Evolutionary conservation across 1,139 yeast species (phyloP).

Genomic region (Taphrina deformans): DNA sequence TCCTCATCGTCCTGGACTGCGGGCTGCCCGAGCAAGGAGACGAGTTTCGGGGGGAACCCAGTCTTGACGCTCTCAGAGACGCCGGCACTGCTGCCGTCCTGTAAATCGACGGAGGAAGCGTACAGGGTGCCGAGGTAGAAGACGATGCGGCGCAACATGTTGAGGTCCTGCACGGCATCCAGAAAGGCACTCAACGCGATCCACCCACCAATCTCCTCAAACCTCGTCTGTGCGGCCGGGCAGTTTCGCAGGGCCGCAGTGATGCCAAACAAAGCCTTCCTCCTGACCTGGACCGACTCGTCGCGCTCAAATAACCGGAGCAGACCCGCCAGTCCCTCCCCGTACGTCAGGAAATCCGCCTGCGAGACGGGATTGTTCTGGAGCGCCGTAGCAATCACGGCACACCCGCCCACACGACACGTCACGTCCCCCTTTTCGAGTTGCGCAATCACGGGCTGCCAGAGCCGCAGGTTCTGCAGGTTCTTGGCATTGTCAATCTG

Average conservation of each 20-base stretch:
- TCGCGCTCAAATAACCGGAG: conserved; percentile 49
- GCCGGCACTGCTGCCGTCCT: neutral
- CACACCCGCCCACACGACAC: conserved; percentile 61
- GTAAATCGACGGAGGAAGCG: neutral
- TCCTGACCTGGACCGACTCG: conserved; percentile 49
- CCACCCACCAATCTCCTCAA: conserved; percentile 68
- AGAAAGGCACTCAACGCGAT: conserved; percentile 45
- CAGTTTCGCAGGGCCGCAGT: conserved; percentile 76
- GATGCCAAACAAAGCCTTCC: conserved; percentile 75
- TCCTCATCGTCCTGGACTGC: conserved; percentile 28
- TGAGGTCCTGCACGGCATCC: conserved; percentile 7
- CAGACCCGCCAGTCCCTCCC: conserved; percentile 52
- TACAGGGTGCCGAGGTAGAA: conserved; percentile 29
- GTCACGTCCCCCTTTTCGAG: conserved; percentile 51
- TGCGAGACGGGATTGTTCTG: conserved; percentile 84
- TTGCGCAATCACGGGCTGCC: conserved; percentile 66
- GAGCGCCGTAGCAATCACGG: conserved; percentile 85
- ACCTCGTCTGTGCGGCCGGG: conserved; percentile 55
- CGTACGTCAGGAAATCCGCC: conserved; percentile 48
- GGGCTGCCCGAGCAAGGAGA: neutral
- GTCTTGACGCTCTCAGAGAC: conserved; percentile 8
- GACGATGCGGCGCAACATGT: conserved; percentile 19
- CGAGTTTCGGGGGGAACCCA: conserved; percentile 26
- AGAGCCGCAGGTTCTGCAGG: conserved; percentile 71
- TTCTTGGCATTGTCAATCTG: conserved; percentile 91